Percentiles rank a stretch among this genome's conserved stretches.
phyloP scores from a whole-genome alignment of 1,284 basidiomycete genomes.

The Psilocybe mexicana region DNA sequence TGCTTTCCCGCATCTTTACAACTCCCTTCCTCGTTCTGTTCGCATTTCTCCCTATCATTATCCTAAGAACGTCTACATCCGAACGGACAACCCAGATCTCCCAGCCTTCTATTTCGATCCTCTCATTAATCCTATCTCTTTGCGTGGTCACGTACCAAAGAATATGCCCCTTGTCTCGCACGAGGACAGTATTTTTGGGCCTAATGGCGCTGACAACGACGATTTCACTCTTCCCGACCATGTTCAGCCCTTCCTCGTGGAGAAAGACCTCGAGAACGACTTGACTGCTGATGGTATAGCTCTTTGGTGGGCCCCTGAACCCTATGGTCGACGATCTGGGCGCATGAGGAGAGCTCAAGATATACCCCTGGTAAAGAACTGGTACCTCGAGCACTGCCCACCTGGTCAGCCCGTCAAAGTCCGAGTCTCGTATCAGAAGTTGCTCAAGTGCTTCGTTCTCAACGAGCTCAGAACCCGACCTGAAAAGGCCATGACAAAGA shows the following conservation, averaged over 20 bases:
- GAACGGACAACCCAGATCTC: slow-evolving; percentile 97
- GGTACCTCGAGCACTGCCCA: slow-evolving; percentile 98
- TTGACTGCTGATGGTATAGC: slow-evolving; percentile 96
- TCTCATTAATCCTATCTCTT: slow-evolving; percentile 94
- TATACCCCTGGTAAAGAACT: slow-evolving; percentile 94
- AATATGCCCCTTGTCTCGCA: slow-evolving; percentile 84
- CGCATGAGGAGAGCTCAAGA: slow-evolving; percentile 94
- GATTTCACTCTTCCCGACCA: slow-evolving; percentile 87
- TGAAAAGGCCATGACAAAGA: slow-evolving; percentile 97
- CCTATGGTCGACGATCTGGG: slow-evolving; percentile 92
- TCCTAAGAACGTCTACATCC: slow-evolving; percentile 98
- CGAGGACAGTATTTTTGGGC: slow-evolving; percentile 91
- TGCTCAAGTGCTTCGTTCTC: slow-evolving; percentile 94
- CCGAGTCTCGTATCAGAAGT: slow-evolving; percentile 98
- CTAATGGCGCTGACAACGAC: slow-evolving; percentile 81
- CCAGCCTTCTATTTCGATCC: slow-evolving; percentile 99
- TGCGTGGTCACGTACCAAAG: slow-evolving; percentile 82
- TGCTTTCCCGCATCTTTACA: slow-evolving; percentile 98
- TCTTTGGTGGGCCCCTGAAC: slow-evolving; percentile 98
- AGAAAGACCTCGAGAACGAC: slow-evolving; percentile 86
- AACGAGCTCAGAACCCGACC: slow-evolving; percentile 89
- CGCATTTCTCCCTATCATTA: slow-evolving; percentile 91
- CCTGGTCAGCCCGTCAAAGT: slow-evolving; percentile 97
- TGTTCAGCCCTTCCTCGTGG: slow-evolving; percentile 82
- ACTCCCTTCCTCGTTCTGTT: slow-evolving; percentile 95